Percentiles rank a stretch among this genome's conserved stretches.
Evolutionary conservation across 2,329 filamentous ascomycete species (phyloP).

Genomic region (Arthrobotrys sphaeroides): DNA sequence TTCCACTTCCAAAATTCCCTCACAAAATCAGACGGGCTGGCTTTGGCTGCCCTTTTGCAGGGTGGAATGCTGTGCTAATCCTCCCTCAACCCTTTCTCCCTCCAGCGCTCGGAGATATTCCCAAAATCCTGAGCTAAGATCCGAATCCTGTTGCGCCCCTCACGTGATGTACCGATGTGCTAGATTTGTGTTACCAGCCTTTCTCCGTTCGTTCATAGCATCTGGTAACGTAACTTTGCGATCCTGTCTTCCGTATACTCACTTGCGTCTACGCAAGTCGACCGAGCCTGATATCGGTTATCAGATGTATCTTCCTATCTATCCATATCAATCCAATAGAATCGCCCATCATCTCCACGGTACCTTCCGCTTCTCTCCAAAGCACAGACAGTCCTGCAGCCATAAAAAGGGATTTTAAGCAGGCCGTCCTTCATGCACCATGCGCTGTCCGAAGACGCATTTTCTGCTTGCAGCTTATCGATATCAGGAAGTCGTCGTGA

Average conservation of each 20-base stretch:
- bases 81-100: neutral
- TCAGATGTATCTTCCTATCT: neutral
- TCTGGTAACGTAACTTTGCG: too few species aligned
- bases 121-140: slow-evolving; percentile 7
- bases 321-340: neutral
- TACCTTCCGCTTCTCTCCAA: neutral
- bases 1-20: slow-evolving; percentile 46
- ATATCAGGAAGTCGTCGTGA: slow-evolving; percentile 14
- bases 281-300: neutral
- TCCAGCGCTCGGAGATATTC: slow-evolving; percentile 13
- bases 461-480: slow-evolving; percentile 11
- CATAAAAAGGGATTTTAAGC: neutral
- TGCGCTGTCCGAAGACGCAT: slow-evolving; percentile 30
- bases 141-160: slow-evolving; percentile 7
- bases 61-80: slow-evolving; percentile 1
- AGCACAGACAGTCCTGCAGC: slow-evolving; percentile 3
- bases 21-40: slow-evolving; percentile 25
- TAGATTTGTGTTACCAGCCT: slow-evolving; percentile 8
- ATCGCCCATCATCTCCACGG: neutral
- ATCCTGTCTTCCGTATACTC: neutral
- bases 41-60: neutral
- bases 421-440: slow-evolving; percentile 17
- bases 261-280: neutral
- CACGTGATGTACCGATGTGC: neutral
- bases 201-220: too few species aligned